Evolutionary conservation across 1,284 basidiomycete genomes (phyloP), one percentile per base, ranked within the genome.

Genomic region (Malassezia globosa): DNA sequence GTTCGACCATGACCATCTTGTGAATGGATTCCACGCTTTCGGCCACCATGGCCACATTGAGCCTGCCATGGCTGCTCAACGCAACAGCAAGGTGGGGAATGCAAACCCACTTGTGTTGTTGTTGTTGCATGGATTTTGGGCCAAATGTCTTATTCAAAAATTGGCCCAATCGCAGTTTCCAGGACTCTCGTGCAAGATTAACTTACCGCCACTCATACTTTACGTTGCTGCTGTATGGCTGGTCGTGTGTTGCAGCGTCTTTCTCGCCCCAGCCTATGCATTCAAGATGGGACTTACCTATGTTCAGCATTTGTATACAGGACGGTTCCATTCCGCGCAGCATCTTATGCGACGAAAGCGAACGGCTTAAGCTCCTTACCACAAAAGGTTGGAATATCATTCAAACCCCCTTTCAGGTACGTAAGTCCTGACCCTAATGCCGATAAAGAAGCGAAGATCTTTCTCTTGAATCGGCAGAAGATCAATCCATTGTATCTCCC

Each of bases 21-120:
- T 13, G 27, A 49, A 42, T 13, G 48, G 47, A 35, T 47, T 52
- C 51, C 51, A 48, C 1, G 51, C 22, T 23, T 48, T 46, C 21
- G 46, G 51, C 46, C 46, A 48, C 51, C 46, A 54, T 14, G 51
- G 38, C 31, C 44, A 18, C 41, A 37, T 14, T 14, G 46, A 35
- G 21, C 24, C 18, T 22, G 11, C 23, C 45, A 53, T 47, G 8
- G 16, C 31, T 24, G n/a, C 27, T 13, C n/a, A n/a, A n/a, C n/a
- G n/a, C n/a, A n/a, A n/a, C n/a, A n/a, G n/a, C n/a, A n/a, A n/a
- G n/a, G n/a, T n/a, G n/a, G n/a, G n/a, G n/a, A n/a, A n/a, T n/a
- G n/a, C 8, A 37, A 37, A 10, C n/a, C 35, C n/a, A 18, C 11
- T 10, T 14, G 10, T 37, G 35, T 2, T 37, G 2, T 1, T 8